These are phyloP conservation scores for Diphasiastrum complanatum DNA, from an alignment of 83 land plant genomes.

Conservation along the genomic window DNA sequence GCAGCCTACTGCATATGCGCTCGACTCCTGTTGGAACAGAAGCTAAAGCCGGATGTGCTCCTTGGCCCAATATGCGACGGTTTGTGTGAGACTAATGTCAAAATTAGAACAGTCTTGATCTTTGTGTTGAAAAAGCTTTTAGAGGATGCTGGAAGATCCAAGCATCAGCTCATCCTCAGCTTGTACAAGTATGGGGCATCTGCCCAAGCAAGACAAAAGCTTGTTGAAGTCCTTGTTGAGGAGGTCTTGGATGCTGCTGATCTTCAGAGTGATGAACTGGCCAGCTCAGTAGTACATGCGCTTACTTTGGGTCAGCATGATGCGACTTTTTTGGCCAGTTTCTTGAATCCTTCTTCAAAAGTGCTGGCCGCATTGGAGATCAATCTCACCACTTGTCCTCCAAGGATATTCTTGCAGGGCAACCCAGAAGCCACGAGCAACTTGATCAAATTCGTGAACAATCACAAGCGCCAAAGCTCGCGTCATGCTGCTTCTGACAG, in stretches of 20 bases:
- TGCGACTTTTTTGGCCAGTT: conserved; percentile 21
- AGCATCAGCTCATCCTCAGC: conserved; percentile 14
- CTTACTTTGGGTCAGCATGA: conserved; percentile 14
- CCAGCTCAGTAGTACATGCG: conserved; percentile 12
- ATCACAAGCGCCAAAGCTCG: not conserved
- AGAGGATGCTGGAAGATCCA: conserved; percentile 11
- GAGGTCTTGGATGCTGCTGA: conserved; percentile 19
- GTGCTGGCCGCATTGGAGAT: conserved; percentile 15
- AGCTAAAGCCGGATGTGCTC: conserved; percentile 19
- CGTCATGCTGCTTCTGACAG: conserved; percentile 12
- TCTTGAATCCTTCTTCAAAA: conserved; percentile 20
- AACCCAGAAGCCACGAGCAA: conserved; percentile 9
- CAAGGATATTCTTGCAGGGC: conserved; percentile 18
- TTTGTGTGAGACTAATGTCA: conserved; percentile 15
- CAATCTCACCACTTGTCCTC: conserved; percentile 19
- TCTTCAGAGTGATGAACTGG: conserved; percentile 29
- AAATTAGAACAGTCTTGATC: conserved; percentile 5
- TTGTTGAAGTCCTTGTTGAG: conserved; percentile 16
- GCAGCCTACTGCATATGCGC: conserved; percentile 16
- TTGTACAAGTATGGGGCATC: conserved; percentile 17
- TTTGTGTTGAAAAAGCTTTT: conserved; percentile 16
- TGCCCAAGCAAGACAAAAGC: conserved; percentile 1
- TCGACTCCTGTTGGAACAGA: conserved; percentile 13
- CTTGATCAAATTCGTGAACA: conserved; percentile 18
- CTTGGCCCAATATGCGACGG: conserved; percentile 21